Conservation (phyloP, 2,329 filamentous ascomycete species). For the Colletotrichum musicola region DNA sequence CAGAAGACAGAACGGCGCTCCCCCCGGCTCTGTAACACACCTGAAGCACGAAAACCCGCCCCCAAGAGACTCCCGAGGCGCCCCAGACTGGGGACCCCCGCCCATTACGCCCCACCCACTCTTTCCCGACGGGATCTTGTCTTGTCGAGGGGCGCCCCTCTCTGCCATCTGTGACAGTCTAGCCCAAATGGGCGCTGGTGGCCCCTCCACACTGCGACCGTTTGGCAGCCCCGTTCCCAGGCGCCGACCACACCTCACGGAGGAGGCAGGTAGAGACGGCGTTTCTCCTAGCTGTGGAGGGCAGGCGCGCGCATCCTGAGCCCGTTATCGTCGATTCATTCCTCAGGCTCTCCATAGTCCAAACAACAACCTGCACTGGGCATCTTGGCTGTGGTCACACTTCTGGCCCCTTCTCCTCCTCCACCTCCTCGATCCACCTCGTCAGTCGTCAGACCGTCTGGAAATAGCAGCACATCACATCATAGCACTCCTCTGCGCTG, state of each 20-base stretch:
- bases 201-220: not conserved
- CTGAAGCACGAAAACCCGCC: conserved; percentile 55
- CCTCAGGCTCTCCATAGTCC: no score
- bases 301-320: no score
- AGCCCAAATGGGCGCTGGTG: conserved; percentile 1
- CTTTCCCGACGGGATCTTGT: conserved; percentile 1
- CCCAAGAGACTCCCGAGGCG: conserved; percentile 20
- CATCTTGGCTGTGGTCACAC: no score
- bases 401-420: no score
- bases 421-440: conserved; percentile 1
- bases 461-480: conserved; percentile 30
- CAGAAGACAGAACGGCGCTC: conserved; percentile 18
- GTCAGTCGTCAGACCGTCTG: conserved; percentile 20
- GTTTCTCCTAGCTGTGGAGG: not conserved
- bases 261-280: not conserved
- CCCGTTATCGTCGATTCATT: not conserved
- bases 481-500: not conserved
- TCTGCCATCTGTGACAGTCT: conserved; percentile 27
- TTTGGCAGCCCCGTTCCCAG: not conserved
- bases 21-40: conserved; percentile 61
- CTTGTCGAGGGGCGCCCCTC: conserved; percentile 10
- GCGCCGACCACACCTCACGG: not conserved
- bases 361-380: no score
- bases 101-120: not conserved
- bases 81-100: conserved; percentile 23